Percentiles rank a stretch among this genome's conserved stretches.
phyloP scores from a whole-genome alignment of 2,329 filamentous ascomycete genomes.

The Fusarium caatingaense region DNA sequence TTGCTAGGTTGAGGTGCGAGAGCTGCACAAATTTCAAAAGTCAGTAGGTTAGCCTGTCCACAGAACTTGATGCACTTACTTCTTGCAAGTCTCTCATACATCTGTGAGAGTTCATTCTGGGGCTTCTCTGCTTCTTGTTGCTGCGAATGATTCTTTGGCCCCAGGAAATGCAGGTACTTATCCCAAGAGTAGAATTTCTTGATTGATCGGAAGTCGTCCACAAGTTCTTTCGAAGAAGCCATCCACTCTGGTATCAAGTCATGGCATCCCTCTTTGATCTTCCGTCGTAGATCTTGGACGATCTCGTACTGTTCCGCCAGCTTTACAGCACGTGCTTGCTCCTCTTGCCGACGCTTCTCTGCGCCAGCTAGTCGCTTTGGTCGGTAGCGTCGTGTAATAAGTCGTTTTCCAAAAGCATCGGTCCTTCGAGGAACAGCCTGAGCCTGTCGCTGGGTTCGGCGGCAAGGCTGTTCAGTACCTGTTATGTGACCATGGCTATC shows the following conservation, averaged over 20 bases:
- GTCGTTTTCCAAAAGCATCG: conserved; percentile 34
- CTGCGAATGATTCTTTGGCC: conserved; percentile 48
- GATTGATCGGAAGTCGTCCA: conserved; percentile 72
- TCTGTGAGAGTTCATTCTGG: conserved; percentile 61
- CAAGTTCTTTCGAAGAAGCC: conserved; percentile 67
- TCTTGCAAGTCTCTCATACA: conserved; percentile 67
- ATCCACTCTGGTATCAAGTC: conserved; percentile 66
- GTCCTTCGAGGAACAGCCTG: conserved; percentile 20
- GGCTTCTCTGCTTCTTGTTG: conserved; percentile 44
- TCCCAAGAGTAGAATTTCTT: conserved; percentile 76
- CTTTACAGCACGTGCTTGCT: conserved; percentile 56
- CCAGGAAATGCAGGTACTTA: conserved; percentile 70
- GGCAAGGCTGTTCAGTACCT: conserved; percentile 5
- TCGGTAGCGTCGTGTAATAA: conserved; percentile 57
- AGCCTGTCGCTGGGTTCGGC: conserved; percentile 26
- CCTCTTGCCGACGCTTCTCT: conserved; percentile 58
- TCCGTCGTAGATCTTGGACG: conserved; percentile 56
- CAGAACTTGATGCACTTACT: conserved; percentile 54
- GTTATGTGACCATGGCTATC: not conserved
- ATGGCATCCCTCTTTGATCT: conserved; percentile 56
- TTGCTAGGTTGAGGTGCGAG: conserved; percentile 49
- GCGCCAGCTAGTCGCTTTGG: conserved; percentile 59
- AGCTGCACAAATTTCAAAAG: conserved; percentile 41
- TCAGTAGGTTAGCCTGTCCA: conserved; percentile 4
- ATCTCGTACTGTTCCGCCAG: conserved; percentile 57